Base-by-base conservation (phyloP, 164 flowering plant genomes). In the Vitis vinifera region DNA sequence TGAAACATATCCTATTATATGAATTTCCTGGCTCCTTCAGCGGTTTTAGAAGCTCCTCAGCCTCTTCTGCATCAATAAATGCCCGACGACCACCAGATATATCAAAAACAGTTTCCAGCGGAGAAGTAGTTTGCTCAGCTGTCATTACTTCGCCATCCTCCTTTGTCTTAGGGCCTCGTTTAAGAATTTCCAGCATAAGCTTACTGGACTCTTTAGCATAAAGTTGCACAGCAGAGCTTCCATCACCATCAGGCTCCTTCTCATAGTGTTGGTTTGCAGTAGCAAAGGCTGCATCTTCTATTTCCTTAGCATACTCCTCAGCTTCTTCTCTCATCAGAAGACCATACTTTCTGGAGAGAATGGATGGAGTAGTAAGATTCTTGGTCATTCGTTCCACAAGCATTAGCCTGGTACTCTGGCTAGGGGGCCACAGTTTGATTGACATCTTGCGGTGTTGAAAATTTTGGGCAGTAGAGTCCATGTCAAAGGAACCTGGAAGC, bases 371-470 rank as follows among this genome's bases (percentile, higher is more conserved):
- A 0, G 72, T 77, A 19, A 88, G 80, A 76, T 84, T 88, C 72
- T 81, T 81, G 50, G 77, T 76, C 85, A 88, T 86, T 60, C 88
- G 77, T 31, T 88, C 86, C 9, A 83, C 82, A 68, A 88, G 87
- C 83, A 77, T 77, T 53, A 76, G 63, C 76, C 91, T 75, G 19
- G 91, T 88, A 56, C 82, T 73, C 76, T 75, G 80, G 69, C 84
- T 84, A 8, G 89, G 89, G n/a, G 89, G 91, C 91, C 91, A 88
- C 65, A 88, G 48, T 73, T 88, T 86, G 55, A 88, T 73, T 5
- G 89, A 74, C 55, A 82, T 13, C 5, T 70, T 6, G 7, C 80
- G 85, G 3, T 47, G 70, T n/a, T 72, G 80, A 66, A 67, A 68
- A 66, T 69, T 62, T 51, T 73, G 68, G n/a, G 23, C 15, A 17